Evolutionary conservation across 352 stramenopile species (phyloP).

Genomic region (Phytophthora sp.): DNA sequence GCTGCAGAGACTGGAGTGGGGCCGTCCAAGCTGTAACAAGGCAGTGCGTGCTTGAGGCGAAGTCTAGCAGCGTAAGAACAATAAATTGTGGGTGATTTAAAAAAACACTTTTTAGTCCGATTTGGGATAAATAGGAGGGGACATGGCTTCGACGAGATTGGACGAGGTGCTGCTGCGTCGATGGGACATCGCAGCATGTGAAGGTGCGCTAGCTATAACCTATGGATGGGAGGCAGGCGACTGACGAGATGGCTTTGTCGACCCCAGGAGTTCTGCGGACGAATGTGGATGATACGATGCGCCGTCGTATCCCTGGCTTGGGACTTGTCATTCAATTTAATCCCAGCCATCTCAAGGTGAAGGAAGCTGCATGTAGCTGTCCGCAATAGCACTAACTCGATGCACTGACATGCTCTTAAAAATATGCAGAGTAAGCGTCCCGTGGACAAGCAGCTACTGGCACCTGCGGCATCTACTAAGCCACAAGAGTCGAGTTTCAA

Average conservation of each 20-base stretch:
- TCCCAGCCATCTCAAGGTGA: slow-evolving; percentile 46
- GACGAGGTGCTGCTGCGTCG: slow-evolving; percentile 24
- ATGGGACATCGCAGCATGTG: slow-evolving; percentile 30
- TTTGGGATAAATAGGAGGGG: not conserved
- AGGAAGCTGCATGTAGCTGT: too few species aligned
- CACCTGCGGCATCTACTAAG: not conserved
- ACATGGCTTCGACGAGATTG: slow-evolving; percentile 20
- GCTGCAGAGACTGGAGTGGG: slow-evolving; percentile 50
- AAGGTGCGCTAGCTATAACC: slow-evolving; percentile 8
- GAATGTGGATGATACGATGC: slow-evolving; percentile 39
- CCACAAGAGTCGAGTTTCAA: slow-evolving; percentile 44
- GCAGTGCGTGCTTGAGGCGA: too few species aligned
- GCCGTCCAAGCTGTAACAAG: slow-evolving; percentile 41
- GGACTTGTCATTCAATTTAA: slow-evolving; percentile 54
- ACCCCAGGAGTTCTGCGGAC: slow-evolving; percentile 47
- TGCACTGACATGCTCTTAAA: too few species aligned
- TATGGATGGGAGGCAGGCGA: not conserved
- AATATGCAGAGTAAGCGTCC: slow-evolving; percentile 49
- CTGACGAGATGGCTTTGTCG: not conserved
- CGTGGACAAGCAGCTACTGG: slow-evolving; percentile 41
- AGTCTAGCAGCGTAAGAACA: too few species aligned
- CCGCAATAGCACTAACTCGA: too few species aligned
- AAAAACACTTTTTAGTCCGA: too few species aligned
- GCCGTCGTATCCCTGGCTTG: slow-evolving; percentile 44
- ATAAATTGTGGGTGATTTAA: too few species aligned